Evolutionary conservation across 1,284 basidiomycete species (phyloP).

Genomic region (Caloboletus firmus): DNA sequence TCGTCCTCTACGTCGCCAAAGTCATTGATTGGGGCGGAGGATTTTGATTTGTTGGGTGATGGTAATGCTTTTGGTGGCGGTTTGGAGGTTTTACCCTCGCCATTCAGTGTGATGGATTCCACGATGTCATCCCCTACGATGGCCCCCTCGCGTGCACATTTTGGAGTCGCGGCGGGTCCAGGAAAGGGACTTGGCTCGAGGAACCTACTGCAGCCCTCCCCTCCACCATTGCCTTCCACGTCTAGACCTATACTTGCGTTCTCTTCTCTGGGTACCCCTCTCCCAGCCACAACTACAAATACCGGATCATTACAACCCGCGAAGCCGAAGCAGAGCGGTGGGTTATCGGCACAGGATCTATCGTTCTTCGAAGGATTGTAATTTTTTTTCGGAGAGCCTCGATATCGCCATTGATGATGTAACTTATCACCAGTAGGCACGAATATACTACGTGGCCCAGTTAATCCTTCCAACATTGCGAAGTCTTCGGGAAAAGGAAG

Average conservation of each 20-base stretch:
- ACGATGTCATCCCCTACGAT: not conserved
- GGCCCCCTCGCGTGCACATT: not conserved
- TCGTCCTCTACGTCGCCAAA: slow-evolving; percentile 44
- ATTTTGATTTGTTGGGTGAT: slow-evolving; percentile 22
- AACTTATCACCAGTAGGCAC: not conserved
- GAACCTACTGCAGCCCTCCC: slow-evolving; percentile 7
- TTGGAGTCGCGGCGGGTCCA: not conserved
- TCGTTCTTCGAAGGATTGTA: slow-evolving; percentile 74
- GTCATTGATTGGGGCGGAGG: not conserved
- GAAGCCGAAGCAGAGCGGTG: slow-evolving; percentile 40
- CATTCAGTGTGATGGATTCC: not conserved
- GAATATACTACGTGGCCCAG: not conserved
- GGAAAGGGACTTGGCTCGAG: slow-evolving; percentile 3
- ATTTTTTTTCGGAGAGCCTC: not conserved
- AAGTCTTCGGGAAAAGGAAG: not conserved
- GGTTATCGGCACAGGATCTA: slow-evolving; percentile 67
- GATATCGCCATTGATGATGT: not conserved
- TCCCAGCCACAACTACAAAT: not conserved
- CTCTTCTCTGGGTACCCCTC: slow-evolving; percentile 3
- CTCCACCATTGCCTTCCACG: slow-evolving; percentile 3
- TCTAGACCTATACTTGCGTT: slow-evolving; percentile 11
- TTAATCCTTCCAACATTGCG: not conserved
- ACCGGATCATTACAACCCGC: slow-evolving; percentile 13
- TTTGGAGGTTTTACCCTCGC: not conserved
- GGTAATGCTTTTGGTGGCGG: not conserved